A percentile compares a stretch with the other conserved stretches of the same genome.
These are phyloP conservation scores for Yarrowia bubula DNA, from an alignment of 805 yeast genomes.

Conservation along the genomic window DNA sequence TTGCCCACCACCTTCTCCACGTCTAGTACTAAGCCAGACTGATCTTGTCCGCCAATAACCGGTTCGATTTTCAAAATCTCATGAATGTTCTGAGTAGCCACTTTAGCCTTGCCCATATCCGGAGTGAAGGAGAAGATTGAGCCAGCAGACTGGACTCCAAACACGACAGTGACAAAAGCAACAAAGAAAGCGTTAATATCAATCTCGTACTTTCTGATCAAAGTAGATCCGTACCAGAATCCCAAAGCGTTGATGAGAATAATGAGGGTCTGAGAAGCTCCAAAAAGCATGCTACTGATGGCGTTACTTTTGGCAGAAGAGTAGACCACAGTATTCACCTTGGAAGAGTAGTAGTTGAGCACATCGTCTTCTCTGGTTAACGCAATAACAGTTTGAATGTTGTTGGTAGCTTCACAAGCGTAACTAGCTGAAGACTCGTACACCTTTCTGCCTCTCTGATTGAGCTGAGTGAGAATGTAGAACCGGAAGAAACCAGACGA, in stretches of 20 bases:
- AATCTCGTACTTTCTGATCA: slow-evolving; percentile 37
- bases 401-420: slow-evolving; percentile 43
- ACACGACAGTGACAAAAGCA: slow-evolving; percentile 42
- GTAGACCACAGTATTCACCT: slow-evolving; percentile 37
- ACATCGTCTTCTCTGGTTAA: slow-evolving; percentile 45
- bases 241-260: slow-evolving; percentile 45
- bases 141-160: slow-evolving; percentile 47
- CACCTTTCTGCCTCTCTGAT: slow-evolving; percentile 41
- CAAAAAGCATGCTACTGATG: slow-evolving; percentile 41
- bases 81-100: slow-evolving; percentile 40
- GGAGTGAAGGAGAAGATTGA: slow-evolving; percentile 44
- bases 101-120: slow-evolving; percentile 45
- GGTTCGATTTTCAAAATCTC: slow-evolving; percentile 39
- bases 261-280: slow-evolving; percentile 42
- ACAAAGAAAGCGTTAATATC: slow-evolving; percentile 41
- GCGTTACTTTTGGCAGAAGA: slow-evolving; percentile 35
- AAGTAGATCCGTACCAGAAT: slow-evolving; percentile 46
- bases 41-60: slow-evolving; percentile 34
- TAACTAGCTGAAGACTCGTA: slow-evolving; percentile 43
- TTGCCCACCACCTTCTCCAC: slow-evolving; percentile 46
- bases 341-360: slow-evolving; percentile 35
- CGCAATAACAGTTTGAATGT: slow-evolving; percentile 45
- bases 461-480: slow-evolving; percentile 37
- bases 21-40: slow-evolving; percentile 28
- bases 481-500: slow-evolving; percentile 44